A percentile compares a stretch with the other conserved stretches of the same genome.
Evolutionary conservation across 2,329 filamentous ascomycete species (phyloP).

Genomic region (Apiospora phragmitis): DNA sequence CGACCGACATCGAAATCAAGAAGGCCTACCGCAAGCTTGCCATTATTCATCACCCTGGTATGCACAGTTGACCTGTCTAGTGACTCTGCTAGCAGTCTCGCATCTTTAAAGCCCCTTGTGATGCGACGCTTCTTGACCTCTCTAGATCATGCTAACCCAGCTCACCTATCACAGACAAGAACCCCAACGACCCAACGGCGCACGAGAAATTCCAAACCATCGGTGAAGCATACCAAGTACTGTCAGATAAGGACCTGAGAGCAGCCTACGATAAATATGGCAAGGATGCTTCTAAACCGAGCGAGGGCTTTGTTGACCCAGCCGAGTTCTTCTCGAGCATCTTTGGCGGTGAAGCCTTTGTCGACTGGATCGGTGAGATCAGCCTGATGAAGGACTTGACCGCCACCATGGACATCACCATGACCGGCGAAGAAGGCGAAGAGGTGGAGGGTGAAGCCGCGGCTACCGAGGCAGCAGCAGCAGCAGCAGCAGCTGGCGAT

Average conservation of each 20-base stretch:
- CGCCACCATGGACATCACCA: constrained; percentile 97
- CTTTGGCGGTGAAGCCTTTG: constrained; percentile 93
- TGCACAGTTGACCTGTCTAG: constrained; percentile 19
- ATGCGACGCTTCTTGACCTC: constrained; percentile 3
- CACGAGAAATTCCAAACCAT: constrained; percentile 94
- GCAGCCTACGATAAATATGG: constrained; percentile 96
- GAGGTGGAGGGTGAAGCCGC: constrained; percentile 50
- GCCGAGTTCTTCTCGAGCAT: constrained; percentile 98
- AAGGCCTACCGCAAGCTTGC: constrained; percentile 95
- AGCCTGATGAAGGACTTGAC: constrained; percentile 98
- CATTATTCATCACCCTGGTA: constrained; percentile 88
- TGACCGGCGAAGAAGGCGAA: constrained; percentile 68
- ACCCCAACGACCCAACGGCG: constrained; percentile 91
- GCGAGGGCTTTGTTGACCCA: constrained; percentile 91
- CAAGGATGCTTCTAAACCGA: constrained; percentile 90
- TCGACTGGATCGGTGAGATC: constrained; percentile 97
- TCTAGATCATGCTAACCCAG: constrained; percentile 14
- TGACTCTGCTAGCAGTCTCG: constrained; percentile 9
- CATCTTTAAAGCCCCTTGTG: not conserved
- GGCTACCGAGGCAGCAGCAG: constrained; percentile 18
- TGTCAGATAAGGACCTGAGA: constrained; percentile 83
- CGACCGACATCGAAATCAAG: constrained; percentile 91
- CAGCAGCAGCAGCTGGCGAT: constrained; percentile 45
- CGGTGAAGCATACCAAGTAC: constrained; percentile 73
- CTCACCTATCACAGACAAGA: constrained; percentile 72